phyloP scores from a whole-genome alignment of 805 yeast species.

The Candida pseudofarinosa region DNA sequence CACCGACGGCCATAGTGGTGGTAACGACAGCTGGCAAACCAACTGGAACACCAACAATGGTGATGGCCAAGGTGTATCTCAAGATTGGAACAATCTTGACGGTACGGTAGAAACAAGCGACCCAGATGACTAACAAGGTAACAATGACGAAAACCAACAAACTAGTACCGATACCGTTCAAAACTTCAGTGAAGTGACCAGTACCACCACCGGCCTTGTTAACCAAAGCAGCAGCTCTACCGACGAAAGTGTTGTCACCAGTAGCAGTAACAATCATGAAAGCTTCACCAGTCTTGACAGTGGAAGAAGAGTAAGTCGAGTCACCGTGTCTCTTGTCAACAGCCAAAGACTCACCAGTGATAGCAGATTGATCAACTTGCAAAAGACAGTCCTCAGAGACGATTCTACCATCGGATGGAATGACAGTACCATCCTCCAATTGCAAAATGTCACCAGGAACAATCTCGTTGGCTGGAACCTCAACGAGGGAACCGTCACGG shows the following conservation, averaged over 20 bases:
- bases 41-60: conserved; percentile 97
- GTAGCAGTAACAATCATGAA: conserved; percentile 92
- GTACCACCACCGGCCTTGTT: conserved; percentile 89
- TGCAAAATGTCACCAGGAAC: conserved; percentile 95
- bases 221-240: conserved; percentile 95
- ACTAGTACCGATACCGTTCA: conserved; percentile 95
- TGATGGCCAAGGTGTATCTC: conserved; percentile 90
- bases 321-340: conserved; percentile 91
- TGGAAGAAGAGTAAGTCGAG: conserved; percentile 83
- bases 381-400: conserved; percentile 81
- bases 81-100: conserved; percentile 80
- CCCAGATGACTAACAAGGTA: conserved; percentile 87
- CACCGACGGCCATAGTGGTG: conserved; percentile 99
- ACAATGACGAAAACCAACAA: conserved; percentile 83
- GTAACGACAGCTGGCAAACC: conserved; percentile 98
- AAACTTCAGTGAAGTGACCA: conserved; percentile 96
- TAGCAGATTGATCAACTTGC: conserved; percentile 94
- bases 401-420: conserved; percentile 90
- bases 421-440: conserved; percentile 88
- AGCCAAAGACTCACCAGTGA: conserved; percentile 96
- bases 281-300: conserved; percentile 94
- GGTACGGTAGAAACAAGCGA: conserved; percentile 91
- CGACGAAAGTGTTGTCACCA: conserved; percentile 93
- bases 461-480: conserved; percentile 76
- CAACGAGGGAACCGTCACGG: conserved; percentile 75